Evolutionary conservation across 805 yeast species (phyloP), one percentile per base, ranked within the genome.

Genomic region (Saccharomycopsis sp.): DNA sequence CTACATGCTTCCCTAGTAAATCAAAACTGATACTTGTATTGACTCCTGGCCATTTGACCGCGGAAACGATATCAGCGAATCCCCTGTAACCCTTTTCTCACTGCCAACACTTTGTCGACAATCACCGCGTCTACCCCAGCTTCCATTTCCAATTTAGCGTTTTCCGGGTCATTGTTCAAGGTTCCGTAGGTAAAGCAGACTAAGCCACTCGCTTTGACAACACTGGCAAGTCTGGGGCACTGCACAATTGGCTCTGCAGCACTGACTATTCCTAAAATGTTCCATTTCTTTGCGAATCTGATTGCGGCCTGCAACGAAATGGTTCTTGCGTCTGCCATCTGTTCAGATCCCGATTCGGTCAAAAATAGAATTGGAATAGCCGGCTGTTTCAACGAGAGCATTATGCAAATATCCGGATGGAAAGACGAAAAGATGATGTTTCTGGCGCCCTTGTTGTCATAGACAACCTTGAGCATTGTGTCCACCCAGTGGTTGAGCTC

Each of bases 91-190:
- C 89, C 97, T 65, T 86, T 86, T 67, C 96, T 78, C n/a, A 91
- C 95, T 0, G 97, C 97, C 66, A 91, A 76, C 1, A 92, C 98
- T 57, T 89, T 85, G 71, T 92, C 98, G 2, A 89, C 97, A 72
- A 92, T 92, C n/a, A 92, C 97, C 0, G 99, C 99, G 75, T 92
- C 98, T 12, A 92, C 97, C 7, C 98, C 98, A 2, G 95, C 91
- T 62, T 82, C 83, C 85, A 92, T 85, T 71, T 92, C 97, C 58
- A 87, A 74, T 64, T 83, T 84, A 29, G 96, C 91, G 61, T 84
- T 83, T 58, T 82, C 90, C 0, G 97, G 97, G 40, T 82, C 83
- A 66, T 92, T 92, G 70, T 92, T 92, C 68, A 80, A 78, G 1
- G 80, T 78, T 29, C 98, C 98, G 65, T 92, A 92, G 0, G 97